These are phyloP conservation scores for Tylopilus orsonianus DNA, from an alignment of 1,284 basidiomycete genomes.

Conservation along the genomic window DNA sequence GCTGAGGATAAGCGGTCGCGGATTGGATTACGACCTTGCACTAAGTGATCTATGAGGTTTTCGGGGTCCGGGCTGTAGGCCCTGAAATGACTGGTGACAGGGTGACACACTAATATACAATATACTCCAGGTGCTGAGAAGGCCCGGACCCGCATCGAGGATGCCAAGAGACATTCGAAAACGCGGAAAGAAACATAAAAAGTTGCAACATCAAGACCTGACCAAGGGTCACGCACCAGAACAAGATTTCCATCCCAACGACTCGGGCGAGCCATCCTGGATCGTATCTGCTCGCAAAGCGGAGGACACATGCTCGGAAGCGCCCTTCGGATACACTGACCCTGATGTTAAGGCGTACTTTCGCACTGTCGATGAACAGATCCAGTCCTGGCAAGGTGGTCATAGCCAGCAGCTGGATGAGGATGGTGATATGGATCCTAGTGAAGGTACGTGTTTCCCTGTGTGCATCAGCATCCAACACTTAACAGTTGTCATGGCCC, in stretches of 20 bases:
- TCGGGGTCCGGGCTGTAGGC: neutral
- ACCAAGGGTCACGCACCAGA: conserved; percentile 17
- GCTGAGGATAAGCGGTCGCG: neutral
- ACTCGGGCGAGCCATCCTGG: conserved; percentile 57
- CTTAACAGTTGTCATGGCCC: conserved; percentile 4
- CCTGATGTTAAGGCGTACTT: conserved; percentile 91
- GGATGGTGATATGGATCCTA: conserved; percentile 59
- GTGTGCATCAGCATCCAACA: neutral
- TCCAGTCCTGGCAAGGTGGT: conserved; percentile 79
- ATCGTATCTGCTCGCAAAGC: conserved; percentile 47
- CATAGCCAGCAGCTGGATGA: conserved; percentile 36
- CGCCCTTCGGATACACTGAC: conserved; percentile 86
- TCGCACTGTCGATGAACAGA: conserved; percentile 80
- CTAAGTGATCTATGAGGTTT: conserved; percentile 4
- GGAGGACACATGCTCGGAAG: conserved; percentile 56
- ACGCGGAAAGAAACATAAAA: conserved; percentile 74
- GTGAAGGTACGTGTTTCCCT: conserved; percentile 60
- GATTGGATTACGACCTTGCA: no score
- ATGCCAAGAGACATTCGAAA: conserved; percentile 77
- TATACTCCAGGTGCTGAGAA: neutral
- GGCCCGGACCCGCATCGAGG: conserved; percentile 24
- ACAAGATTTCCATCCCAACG: conserved; percentile 17
- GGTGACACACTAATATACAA: neutral
- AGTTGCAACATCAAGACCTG: conserved; percentile 34
- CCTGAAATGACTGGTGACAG: no score